Conservation (phyloP, 2,329 filamentous ascomycete genomes). For the Phaeoacremonium minimum region DNA sequence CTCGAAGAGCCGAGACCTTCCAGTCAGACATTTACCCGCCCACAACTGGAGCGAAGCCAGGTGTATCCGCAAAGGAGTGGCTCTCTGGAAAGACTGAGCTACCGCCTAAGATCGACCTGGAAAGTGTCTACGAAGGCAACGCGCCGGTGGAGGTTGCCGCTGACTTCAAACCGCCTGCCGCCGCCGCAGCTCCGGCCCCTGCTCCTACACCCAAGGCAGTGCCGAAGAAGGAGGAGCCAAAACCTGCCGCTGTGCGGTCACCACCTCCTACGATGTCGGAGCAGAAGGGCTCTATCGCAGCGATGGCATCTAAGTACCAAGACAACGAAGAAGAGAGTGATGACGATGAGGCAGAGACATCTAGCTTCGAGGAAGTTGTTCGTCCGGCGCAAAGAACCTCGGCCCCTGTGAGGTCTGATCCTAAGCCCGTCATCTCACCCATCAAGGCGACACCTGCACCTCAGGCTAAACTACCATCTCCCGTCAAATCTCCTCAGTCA, state of each 20-base stretch:
- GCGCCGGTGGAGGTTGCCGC: slow-evolving; percentile 72
- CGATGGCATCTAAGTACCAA: slow-evolving; percentile 81
- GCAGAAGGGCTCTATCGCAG: slow-evolving; percentile 82
- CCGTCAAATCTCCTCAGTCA: slow-evolving; percentile 20
- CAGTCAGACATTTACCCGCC: slow-evolving; percentile 97
- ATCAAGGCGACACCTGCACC: slow-evolving; percentile 30
- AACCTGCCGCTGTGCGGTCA: slow-evolving; percentile 40
- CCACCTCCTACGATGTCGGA: slow-evolving; percentile 71
- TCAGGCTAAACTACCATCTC: slow-evolving; percentile 25
- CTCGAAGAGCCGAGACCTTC: slow-evolving; percentile 88
- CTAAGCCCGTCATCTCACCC: slow-evolving; percentile 38
- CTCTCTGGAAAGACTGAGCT: slow-evolving; percentile 77
- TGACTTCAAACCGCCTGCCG: slow-evolving; percentile 58
- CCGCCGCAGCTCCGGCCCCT: slow-evolving; percentile 37
- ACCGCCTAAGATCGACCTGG: slow-evolving; percentile 89
- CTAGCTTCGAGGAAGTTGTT: slow-evolving; percentile 81
- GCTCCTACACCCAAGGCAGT: slow-evolving; percentile 39
- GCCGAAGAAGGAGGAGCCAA: slow-evolving; percentile 52
- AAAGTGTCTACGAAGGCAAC: slow-evolving; percentile 83
- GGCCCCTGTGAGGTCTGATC: slow-evolving; percentile 29
- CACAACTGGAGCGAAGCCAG: slow-evolving; percentile 73
- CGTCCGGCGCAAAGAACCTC: slow-evolving; percentile 63
- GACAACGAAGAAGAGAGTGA: slow-evolving; percentile 60
- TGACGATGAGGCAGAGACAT: slow-evolving; percentile 58
- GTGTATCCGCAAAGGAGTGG: slow-evolving; percentile 79